Evolutionary conservation across 352 stramenopile species (phyloP).

Genomic region (Thalassiosira exigua): DNA sequence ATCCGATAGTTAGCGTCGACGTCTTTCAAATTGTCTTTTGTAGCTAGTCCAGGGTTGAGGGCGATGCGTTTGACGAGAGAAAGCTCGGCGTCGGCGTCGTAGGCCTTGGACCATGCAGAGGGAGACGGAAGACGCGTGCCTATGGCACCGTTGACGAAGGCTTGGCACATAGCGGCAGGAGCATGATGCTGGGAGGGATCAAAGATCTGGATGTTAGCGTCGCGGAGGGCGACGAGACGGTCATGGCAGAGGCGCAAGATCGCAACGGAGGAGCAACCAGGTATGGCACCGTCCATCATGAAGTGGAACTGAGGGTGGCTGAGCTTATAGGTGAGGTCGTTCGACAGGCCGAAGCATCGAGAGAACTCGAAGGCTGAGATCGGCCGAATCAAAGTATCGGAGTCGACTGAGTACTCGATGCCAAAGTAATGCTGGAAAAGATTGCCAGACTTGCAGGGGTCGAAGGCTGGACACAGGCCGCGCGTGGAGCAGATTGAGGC

Average conservation of each 20-base stretch:
- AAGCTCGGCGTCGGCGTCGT: slow-evolving; percentile 10
- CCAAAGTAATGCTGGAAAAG: slow-evolving; percentile 35
- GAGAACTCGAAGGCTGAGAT: slow-evolving; percentile 34
- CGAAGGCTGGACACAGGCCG: slow-evolving; percentile 9
- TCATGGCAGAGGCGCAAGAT: slow-evolving; percentile 2
- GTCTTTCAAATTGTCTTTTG: neutral
- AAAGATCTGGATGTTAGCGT: slow-evolving; percentile 4
- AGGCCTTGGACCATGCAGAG: neutral
- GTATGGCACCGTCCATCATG: slow-evolving; percentile 8
- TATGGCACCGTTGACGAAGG: slow-evolving; percentile 31
- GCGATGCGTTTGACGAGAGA: slow-evolving; percentile 2
- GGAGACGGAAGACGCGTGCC: slow-evolving; percentile 2
- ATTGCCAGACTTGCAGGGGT: slow-evolving; percentile 1
- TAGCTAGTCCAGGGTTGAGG: slow-evolving; percentile 5
- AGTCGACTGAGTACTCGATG: slow-evolving; percentile 11
- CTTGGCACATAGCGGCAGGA: neutral
- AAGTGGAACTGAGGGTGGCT: neutral
- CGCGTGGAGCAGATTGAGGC: slow-evolving; percentile 1
- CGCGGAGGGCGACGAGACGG: neutral
- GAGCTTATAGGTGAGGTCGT: slow-evolving; percentile 13
- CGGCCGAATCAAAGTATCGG: neutral
- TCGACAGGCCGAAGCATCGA: neutral
- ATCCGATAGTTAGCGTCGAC: slow-evolving; percentile 7
- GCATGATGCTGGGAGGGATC: neutral
- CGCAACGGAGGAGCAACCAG: slow-evolving; percentile 1